Conservation (phyloP, 306 rosid species). For the Casuarina equisetifolia region DNA sequence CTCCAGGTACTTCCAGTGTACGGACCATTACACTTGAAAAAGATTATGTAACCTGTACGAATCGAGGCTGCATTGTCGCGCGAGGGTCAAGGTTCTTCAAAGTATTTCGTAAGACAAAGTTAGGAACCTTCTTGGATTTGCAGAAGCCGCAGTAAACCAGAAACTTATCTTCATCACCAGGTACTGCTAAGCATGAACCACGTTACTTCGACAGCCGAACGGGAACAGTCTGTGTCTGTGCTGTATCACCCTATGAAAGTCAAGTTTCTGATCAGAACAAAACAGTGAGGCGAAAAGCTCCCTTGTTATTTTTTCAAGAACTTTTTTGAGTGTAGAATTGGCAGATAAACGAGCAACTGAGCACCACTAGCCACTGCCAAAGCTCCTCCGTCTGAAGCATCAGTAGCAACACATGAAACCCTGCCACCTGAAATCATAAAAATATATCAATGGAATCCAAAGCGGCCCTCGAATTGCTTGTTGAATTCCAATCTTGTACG, state of each 20-base stretch:
- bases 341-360: conserved; percentile 3
- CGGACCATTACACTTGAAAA: no score
- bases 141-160: background rate
- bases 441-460: background rate
- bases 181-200: conserved; percentile 58
- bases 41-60: background rate
- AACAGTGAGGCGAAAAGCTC: background rate
- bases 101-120: background rate
- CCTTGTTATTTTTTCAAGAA: background rate
- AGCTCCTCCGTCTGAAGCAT: conserved; percentile 50
- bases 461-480: background rate
- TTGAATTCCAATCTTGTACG: background rate
- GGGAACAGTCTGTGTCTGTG: no score
- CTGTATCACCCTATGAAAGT: no score
- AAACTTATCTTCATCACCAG: conserved; percentile 16
- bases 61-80: background rate
- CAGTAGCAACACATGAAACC: conserved; percentile 65
- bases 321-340: background rate
- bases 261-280: background rate
- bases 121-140: background rate
- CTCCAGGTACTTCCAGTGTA: no score
- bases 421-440: conserved; percentile 42
- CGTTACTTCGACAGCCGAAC: no score
- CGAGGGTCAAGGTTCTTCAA: background rate
- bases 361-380: conserved; percentile 51